A percentile compares a stretch with the other conserved stretches of the same genome.
phyloP scores from a whole-genome alignment of 805 yeast genomes.

The Jamesozyma gamospora region DNA sequence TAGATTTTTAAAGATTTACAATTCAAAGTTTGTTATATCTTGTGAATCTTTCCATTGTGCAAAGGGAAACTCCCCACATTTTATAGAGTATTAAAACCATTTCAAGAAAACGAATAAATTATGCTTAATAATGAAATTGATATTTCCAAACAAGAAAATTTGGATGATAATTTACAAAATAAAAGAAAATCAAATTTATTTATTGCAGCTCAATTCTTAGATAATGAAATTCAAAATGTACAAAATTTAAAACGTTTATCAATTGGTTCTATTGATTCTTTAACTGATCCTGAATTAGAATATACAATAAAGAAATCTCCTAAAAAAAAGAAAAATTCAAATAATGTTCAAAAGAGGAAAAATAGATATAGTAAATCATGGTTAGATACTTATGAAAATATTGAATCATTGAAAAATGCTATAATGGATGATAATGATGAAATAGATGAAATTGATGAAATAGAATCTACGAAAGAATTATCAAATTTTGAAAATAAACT shows the following conservation, averaged over 20 bases:
- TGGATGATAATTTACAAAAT: conserved; percentile 10
- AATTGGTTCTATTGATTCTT: conserved; percentile 43
- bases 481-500: neutral
- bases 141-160: too few relatives aligned
- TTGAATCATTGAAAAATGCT: neutral
- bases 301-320: conserved; percentile 1
- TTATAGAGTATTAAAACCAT: too few relatives aligned
- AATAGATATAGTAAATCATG: neutral
- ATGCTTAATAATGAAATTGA: neutral
- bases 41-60: too few relatives aligned
- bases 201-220: conserved; percentile 65
- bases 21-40: too few relatives aligned
- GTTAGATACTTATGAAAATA: neutral
- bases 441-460: neutral
- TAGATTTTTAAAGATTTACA: too few relatives aligned
- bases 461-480: too few relatives aligned
- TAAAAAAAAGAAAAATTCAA: neutral
- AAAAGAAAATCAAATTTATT: conserved; percentile 35
- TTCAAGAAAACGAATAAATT: too few relatives aligned
- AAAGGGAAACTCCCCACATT: too few relatives aligned
- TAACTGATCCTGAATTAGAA: conserved; percentile 62
- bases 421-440: neutral
- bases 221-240: conserved; percentile 62
- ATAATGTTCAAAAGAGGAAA: neutral
- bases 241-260: conserved; percentile 66